phyloP scores from a whole-genome alignment of 176 grass and related monocot genomes.

The Hsuehochloa calcarea region DNA sequence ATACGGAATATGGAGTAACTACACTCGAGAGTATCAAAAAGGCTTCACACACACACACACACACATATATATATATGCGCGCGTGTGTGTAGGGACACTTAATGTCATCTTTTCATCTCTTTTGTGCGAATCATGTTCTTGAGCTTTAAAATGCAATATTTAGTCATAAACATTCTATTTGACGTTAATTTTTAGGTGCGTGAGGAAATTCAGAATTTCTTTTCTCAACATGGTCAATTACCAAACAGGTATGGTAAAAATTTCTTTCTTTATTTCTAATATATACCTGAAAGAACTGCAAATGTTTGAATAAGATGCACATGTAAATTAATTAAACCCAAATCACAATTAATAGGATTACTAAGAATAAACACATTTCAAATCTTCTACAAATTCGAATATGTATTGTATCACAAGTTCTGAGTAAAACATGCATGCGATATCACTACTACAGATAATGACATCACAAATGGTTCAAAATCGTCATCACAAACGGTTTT shows the following conservation, averaged over 20 bases:
- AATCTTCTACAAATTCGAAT: background rate
- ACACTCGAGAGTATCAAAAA: too few relatives aligned
- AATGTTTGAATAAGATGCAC: background rate
- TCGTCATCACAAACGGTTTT: too few relatives aligned
- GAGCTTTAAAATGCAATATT: background rate
- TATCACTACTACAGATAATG: too few relatives aligned
- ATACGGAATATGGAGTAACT: too few relatives aligned
- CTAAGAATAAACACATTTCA: background rate
- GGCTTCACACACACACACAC: too few relatives aligned
- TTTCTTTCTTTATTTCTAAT: background rate
- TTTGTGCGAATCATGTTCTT: background rate
- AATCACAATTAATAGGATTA: background rate
- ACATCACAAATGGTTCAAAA: too few relatives aligned
- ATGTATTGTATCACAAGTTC: background rate
- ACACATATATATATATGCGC: too few relatives aligned
- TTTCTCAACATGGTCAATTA: slow-evolving; percentile 11
- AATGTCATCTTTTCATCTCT: background rate
- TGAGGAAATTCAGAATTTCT: slow-evolving; percentile 39
- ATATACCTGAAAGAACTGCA: background rate
- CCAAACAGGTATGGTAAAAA: slow-evolving; percentile 12
- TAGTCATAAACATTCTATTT: background rate
- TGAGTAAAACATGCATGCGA: background rate
- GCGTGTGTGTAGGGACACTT: background rate
- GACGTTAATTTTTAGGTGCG: slow-evolving; percentile 25
- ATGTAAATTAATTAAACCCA: background rate